A percentile compares a stretch with the other conserved stretches of the same genome.
Evolutionary conservation across 352 stramenopile species (phyloP).

Genomic region (Phytophthora niederhauseri): DNA sequence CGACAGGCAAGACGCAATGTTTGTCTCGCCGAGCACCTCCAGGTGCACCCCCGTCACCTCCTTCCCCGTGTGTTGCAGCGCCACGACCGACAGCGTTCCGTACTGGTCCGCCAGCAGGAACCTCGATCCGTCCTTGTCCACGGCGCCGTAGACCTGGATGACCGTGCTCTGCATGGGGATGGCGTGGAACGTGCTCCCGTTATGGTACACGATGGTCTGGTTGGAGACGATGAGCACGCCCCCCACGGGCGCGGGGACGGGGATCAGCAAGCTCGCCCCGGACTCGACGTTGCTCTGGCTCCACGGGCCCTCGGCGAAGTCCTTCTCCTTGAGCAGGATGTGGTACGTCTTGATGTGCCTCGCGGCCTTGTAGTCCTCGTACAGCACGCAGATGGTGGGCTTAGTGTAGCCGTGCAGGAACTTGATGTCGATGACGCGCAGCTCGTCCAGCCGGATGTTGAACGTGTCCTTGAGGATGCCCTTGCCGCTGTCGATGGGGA

Average conservation of each 20-base stretch:
- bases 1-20: constrained; percentile 88
- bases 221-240: constrained; percentile 93
- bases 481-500: constrained; percentile 84
- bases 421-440: constrained; percentile 94
- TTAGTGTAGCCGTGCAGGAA: constrained; percentile 91
- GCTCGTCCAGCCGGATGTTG: constrained; percentile 94
- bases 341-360: constrained; percentile 94
- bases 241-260: constrained; percentile 79
- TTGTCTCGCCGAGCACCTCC: constrained; percentile 95
- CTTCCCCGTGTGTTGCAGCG: constrained; percentile 75
- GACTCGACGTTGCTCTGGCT: constrained; percentile 90
- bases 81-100: constrained; percentile 89
- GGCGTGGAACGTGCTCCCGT: constrained; percentile 86
- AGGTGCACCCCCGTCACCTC: constrained; percentile 88
- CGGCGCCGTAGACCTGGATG: constrained; percentile 89
- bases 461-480: constrained; percentile 88
- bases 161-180: constrained; percentile 93
- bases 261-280: constrained; percentile 88
- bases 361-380: constrained; percentile 90
- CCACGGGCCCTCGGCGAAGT: constrained; percentile 91
- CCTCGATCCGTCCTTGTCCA: constrained; percentile 89
- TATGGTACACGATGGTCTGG: constrained; percentile 93
- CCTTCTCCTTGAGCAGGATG: constrained; percentile 91
- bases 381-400: constrained; percentile 92
- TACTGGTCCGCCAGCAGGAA: constrained; percentile 93